Evolutionary conservation across 306 rosid genomes (phyloP), one percentile per base, ranked within the genome.

Genomic region (Mimosa bimucronata): DNA sequence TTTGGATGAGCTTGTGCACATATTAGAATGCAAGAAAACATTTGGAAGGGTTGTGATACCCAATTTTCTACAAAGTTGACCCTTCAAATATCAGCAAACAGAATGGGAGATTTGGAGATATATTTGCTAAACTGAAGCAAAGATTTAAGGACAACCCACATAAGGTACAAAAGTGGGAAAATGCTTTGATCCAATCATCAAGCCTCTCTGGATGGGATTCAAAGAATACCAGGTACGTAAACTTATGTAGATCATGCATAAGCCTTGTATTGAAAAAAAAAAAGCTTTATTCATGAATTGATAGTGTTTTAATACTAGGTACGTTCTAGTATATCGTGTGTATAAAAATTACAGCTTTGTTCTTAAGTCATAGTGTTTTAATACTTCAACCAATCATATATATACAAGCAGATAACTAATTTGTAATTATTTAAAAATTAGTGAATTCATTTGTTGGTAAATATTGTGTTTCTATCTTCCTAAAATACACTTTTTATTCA

Each of bases 21-120:
- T 66, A 31, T 5, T 66, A 3, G 71, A 66, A 66, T 31, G 71
- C 26, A 31, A 66, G 25, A 13, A 16, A 0, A 66, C 16, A 31
- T 7, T 31, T 16, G 14, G 45, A 66, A 66, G 45, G 14, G 2
- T 34, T 16, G 46, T 66, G 13, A 31, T 66, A 18, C 46, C 71
- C 7, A n/a, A 66, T 66, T 66, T 66, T 66, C 46, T 66, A 66
- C 46, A 66, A 66, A 1, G 23, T 66, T 7, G 71, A 66, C 37
- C 71, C 45, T 6, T 66, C 71, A 66, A 37, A 31, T 66, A 5
- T 66, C 0, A 10, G 71, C 2, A 34, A 66, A 15, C 71, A 34
- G 1, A 34, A 14, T 34, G 71, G 45, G 26, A 66, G 5, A 8
- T 66, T 25, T 60, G 71, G 26, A 66, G 25, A 31, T 31, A 44